Evolutionary conservation across 176 grass and related monocot species (phyloP), one percentile per base, ranked within the genome.

Genomic region (Luzula sylvatica): DNA sequence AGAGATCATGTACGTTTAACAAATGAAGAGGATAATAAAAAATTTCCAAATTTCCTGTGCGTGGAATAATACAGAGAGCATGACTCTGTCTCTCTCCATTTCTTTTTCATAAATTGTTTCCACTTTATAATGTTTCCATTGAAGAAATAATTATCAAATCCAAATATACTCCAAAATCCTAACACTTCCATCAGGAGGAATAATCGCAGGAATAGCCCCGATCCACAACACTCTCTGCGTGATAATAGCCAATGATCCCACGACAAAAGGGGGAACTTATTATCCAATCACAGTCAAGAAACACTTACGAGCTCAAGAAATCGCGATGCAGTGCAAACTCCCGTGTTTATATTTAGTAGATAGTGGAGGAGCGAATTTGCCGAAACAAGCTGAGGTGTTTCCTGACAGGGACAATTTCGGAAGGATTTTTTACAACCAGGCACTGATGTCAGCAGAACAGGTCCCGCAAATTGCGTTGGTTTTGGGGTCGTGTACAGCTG

Each of bases 361-460:
- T 42, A 96, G 90, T 38, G 90, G 90, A 50, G 90, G 90, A 40
- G 90, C 81, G 72, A 96, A 96, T 61, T 83, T 96, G 14, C 90
- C 90, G 6, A 85, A 76, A 65, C 90, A 96, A 58, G 90, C 90
- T 26, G 90, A 96, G 50, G 90, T 96, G 30, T 96, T 96, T 52
- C 90, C 90, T 39, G 90, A 96, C 51, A 71, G 77, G 56, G 90
- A 96, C 60, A 89, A 96, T 66, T 96, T 96, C 82, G 90, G 90
- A 57, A 79, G 90, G 49, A 96, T 96, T 71, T 96, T 96, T 54
- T 96, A 82, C 67, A 96, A 96, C 68, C 90, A 96, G 63, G 90
- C 1, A 9, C 30, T 35, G 30, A 35, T 35, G 30, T 35, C 30
- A 35, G 7, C 30, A 7, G 1, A 35, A 4, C 30, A 35, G 1